phyloP scores from a whole-genome alignment of 2,329 filamentous ascomycete species.

The Fusarium robinianum region DNA sequence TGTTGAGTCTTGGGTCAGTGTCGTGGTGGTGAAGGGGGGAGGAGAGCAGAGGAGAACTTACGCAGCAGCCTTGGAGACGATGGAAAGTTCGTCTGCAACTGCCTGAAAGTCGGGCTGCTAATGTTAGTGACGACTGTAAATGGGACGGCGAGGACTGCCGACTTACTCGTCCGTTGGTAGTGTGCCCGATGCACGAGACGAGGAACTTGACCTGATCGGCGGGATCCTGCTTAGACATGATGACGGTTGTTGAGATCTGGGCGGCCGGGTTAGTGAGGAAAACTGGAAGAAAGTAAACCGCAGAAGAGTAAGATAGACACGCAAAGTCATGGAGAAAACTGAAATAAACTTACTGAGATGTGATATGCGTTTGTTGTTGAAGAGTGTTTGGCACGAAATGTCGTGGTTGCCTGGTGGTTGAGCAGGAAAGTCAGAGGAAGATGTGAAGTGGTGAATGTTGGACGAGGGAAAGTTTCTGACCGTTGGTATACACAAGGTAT shows the following conservation, averaged over 20 bases:
- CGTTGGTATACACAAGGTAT: no score
- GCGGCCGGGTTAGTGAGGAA: conserved; percentile 1
- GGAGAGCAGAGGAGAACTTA: conserved; percentile 51
- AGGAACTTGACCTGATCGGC: conserved; percentile 67
- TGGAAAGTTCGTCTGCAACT: conserved; percentile 66
- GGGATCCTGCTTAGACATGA: conserved; percentile 57
- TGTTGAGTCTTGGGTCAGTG: conserved; percentile 38
- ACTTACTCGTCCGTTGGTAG: conserved; percentile 62
- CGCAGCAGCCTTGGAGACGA: conserved; percentile 70
- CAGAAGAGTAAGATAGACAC: neutral
- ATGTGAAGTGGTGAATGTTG: no score
- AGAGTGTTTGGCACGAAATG: no score
- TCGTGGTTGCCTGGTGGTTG: no score
- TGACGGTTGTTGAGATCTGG: conserved; percentile 33
- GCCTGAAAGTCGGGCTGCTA: conserved; percentile 65
- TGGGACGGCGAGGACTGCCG: neutral
- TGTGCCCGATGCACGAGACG: conserved; percentile 66
- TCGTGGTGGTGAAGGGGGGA: neutral
- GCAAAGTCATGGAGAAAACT: no score
- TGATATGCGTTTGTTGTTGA: no score
- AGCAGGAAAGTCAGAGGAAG: no score
- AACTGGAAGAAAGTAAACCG: neutral
- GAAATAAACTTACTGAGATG: no score
- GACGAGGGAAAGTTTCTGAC: no score
- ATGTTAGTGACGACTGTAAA: conserved; percentile 3